Evolutionary conservation across 345 rosid genomes (phyloP), one percentile per base, ranked within the genome.

Genomic region (Adansonia digitata): DNA sequence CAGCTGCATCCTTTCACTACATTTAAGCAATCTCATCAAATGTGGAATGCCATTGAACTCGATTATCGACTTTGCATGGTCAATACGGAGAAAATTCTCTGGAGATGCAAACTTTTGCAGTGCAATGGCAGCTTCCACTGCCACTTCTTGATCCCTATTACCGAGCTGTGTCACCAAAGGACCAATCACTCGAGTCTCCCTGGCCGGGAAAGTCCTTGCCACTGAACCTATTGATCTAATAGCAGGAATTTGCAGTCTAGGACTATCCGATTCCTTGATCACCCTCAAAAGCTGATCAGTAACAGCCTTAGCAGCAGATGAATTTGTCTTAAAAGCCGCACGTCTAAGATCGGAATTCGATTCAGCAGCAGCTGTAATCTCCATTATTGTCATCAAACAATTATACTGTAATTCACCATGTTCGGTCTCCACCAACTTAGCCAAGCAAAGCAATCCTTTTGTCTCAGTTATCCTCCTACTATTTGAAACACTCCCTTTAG

Each of bases 251-350:
- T 82, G 86, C 75, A 92, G 75, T 2, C 60, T 66, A 0, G 90
- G 84, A 73, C 14, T 77, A 51, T 89, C 94, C 22, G 75, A 56
- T 18, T 87, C 88, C 55, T 81, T 86, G 56, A 88, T 85, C 68
- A 94, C 77, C 78, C 88, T 84, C 74, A 92, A 48, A 42, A 94
- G 86, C 82, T 94, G 98, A 60, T 91, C 97, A 11, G 89, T 87
- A n/a, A 89, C 93, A 26, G 97, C 93, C 74, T 92, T 92, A 1
- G 98, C 97, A 73, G 97, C 98, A 0, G 94, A 90, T 0, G 97
- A 91, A 81, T 90, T 94, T 0, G 94, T 85, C 84, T 81, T 92
- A 72, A 94, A 94, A 34, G 97, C 94, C 0, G 93, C 88, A 51
- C 91, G 92, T 78, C 89, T 84, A 73, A 94, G 94, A 73, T 91